Evolutionary conservation across 2,329 filamentous ascomycete genomes (phyloP).

Genomic region (Scolecobasidium constrictum): DNA sequence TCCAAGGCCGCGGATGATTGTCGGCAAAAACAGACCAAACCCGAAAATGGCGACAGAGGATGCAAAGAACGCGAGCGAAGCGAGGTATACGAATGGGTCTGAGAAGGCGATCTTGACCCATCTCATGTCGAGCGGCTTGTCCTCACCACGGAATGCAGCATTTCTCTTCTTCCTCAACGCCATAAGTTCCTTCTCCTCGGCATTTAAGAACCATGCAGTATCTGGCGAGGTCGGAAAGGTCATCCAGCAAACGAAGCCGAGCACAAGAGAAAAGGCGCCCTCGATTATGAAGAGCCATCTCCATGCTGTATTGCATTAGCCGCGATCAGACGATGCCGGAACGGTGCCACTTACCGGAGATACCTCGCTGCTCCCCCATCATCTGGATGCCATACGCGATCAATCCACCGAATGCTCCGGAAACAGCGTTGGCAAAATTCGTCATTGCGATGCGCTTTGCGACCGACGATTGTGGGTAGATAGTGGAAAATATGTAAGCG

Average conservation of each 20-base stretch:
- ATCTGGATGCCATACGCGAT: conserved; percentile 18
- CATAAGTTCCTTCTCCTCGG: conserved; percentile 15
- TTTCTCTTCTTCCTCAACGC: conserved; percentile 19
- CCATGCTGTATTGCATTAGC: conserved; percentile 14
- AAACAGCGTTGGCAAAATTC: conserved; percentile 16
- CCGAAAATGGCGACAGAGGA: conserved; percentile 23
- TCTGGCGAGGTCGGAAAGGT: conserved; percentile 17
- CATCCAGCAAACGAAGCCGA: conserved; percentile 13
- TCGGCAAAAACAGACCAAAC: conserved; percentile 24
- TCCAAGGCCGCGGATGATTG: conserved; percentile 24
- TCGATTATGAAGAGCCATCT: conserved; percentile 15
- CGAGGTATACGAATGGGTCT: conserved; percentile 21
- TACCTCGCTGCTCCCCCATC: too few relatives aligned
- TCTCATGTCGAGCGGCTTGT: conserved; percentile 20
- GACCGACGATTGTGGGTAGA: conserved; percentile 16
- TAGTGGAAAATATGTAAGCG: conserved; percentile 19
- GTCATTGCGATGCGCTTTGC: conserved; percentile 20
- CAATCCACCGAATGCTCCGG: conserved; percentile 18
- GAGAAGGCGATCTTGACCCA: conserved; percentile 20
- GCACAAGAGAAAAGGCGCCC: conserved; percentile 13
- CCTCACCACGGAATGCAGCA: conserved; percentile 18
- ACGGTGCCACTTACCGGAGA: too few relatives aligned
- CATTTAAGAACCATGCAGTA: conserved; percentile 18
- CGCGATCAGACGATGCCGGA: too few relatives aligned
- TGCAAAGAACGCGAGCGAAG: conserved; percentile 22